phyloP scores from a whole-genome alignment of 1,139 yeast genomes.

The Arxiozyma bovina region DNA sequence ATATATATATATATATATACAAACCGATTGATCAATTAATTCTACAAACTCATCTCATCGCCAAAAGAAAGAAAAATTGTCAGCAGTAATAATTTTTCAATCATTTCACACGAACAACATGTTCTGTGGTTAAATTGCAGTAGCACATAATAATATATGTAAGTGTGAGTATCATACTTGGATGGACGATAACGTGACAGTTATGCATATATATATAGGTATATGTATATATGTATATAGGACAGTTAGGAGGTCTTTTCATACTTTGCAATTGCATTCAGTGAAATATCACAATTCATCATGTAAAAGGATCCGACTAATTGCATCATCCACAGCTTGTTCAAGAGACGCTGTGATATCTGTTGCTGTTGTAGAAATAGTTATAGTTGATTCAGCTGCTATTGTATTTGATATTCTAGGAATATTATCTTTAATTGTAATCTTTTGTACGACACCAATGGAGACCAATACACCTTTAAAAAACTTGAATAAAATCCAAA shows the following conservation, averaged over 20 bases:
- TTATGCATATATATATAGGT: not conserved
- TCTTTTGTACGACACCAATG: slow-evolving; percentile 23
- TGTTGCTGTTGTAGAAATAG: slow-evolving; percentile 1
- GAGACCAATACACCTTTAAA: slow-evolving; percentile 30
- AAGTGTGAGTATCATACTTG: no score
- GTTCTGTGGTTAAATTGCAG: no score
- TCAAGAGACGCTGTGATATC: slow-evolving; percentile 8
- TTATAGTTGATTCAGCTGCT: not conserved
- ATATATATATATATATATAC: no score
- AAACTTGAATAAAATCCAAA: slow-evolving; percentile 43
- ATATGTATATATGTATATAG: not conserved
- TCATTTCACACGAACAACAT: not conserved
- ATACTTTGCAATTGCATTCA: no score
- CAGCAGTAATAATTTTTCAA: not conserved
- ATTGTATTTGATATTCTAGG: not conserved
- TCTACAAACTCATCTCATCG: slow-evolving; percentile 10
- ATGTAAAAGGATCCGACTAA: slow-evolving; percentile 19
- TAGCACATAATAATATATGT: no score
- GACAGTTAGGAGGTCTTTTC: not conserved
- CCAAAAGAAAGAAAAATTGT: slow-evolving; percentile 1
- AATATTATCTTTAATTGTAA: not conserved
- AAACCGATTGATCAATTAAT: not conserved
- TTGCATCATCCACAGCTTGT: slow-evolving; percentile 21
- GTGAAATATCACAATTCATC: slow-evolving; percentile 15
- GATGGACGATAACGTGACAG: not conserved